Percentiles rank a stretch among this genome's conserved stretches.
These are phyloP conservation scores for Luffa acutangula DNA, from an alignment of 306 rosid genomes.

Conservation along the genomic window DNA sequence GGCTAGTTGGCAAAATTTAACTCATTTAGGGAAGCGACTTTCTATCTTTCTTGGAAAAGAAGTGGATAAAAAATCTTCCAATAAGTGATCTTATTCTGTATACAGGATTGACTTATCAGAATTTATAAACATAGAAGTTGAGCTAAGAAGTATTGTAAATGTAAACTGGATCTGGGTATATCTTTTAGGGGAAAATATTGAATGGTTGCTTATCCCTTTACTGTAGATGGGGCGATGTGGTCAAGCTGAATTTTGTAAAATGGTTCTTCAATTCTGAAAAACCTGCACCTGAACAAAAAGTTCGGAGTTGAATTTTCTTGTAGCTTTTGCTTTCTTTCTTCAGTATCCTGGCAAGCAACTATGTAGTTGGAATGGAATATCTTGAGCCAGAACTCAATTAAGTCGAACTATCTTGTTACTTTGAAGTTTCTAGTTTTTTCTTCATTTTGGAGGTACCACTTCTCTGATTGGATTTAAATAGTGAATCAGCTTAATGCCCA, in stretches of 20 bases:
- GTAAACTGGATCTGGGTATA: neutral
- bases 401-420: neutral
- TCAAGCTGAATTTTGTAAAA: neutral
- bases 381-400: neutral
- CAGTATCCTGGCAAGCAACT: neutral
- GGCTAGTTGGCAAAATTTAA: neutral
- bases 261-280: neutral
- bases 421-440: neutral
- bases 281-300: neutral
- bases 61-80: neutral
- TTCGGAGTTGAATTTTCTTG: neutral
- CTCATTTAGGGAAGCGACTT: neutral
- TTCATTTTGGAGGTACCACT: neutral
- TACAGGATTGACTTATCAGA: neutral
- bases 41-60: neutral
- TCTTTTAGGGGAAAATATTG: neutral
- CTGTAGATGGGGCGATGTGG: neutral
- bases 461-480: neutral
- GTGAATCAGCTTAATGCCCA: neutral
- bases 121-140: neutral
- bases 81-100: neutral
- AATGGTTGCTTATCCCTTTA: neutral
- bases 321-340: neutral
- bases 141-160: neutral
- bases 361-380: neutral